Evolutionary conservation across 441 rosid genomes (phyloP).

Genomic region (Viola pubescens): DNA sequence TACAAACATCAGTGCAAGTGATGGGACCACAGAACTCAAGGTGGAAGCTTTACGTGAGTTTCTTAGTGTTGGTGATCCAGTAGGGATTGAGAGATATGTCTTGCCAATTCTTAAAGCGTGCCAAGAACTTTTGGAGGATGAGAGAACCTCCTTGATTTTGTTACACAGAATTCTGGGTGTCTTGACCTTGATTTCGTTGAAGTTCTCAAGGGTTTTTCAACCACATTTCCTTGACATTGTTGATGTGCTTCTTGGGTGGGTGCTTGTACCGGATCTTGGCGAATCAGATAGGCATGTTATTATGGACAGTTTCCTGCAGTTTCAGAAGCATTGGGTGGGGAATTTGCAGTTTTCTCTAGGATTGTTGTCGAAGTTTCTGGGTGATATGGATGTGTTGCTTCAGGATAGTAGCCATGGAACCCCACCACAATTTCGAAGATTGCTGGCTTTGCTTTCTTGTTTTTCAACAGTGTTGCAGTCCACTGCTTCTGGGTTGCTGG

Average conservation of each 20-base stretch:
- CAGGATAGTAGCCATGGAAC: constrained; percentile 79
- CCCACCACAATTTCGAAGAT: constrained; percentile 65
- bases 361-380: constrained; percentile 73
- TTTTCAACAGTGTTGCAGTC: constrained; percentile 82
- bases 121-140: constrained; percentile 92
- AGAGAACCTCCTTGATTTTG: constrained; percentile 82
- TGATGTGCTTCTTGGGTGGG: constrained; percentile 98
- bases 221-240: constrained; percentile 91
- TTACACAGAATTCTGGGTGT: constrained; percentile 56
- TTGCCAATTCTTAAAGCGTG: constrained; percentile 79
- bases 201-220: constrained; percentile 69
- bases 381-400: constrained; percentile 87
- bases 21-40: constrained; percentile 61
- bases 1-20: constrained; percentile 56
- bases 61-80: constrained; percentile 70
- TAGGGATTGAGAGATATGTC: constrained; percentile 73
- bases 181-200: constrained; percentile 68
- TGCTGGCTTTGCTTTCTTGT: constrained; percentile 94
- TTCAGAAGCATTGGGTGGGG: constrained; percentile 95
- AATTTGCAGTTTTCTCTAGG: constrained; percentile 83
- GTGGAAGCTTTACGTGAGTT: constrained; percentile 80
- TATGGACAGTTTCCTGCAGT: constrained; percentile 87
- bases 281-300: constrained; percentile 73
- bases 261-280: constrained; percentile 74
- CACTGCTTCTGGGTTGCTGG: constrained; percentile 94